Base-by-base conservation (phyloP, 805 yeast genomes). In the Saturnispora hagleri region DNA sequence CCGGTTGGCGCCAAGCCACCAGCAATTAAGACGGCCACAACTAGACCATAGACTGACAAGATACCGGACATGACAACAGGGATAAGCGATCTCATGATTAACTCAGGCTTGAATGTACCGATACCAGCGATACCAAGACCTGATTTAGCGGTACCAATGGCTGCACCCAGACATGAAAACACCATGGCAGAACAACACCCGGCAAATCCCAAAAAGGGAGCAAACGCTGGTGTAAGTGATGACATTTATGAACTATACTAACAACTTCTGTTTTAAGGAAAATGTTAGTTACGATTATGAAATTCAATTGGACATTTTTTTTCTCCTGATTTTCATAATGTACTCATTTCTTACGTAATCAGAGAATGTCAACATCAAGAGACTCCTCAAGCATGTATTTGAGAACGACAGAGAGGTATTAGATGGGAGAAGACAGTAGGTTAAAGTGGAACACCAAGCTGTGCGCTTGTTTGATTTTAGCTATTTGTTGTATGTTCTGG, bases 31-130 rank as follows among this genome's bases (percentile, higher is more conserved):
- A 93, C 99, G 17, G 96, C 86, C 46, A 93, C 99, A 22, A 93
- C 99, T 48, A 93, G 76, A 3, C 99, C 99, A 68, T 93, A 93
- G 49, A 93, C 97, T 10, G 98, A 89, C 55, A 93, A 73, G 64
- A 93, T 93, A 80, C 99, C 99, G 57, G 93, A 82, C 96, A 93
- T 89, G 58, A 93, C 96, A 46, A 93, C 99, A 17, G 99, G 99
- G 60, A 93, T 90, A 48, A 93, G 75, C 7, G 93, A 85, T 69
- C 85, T 87, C 98, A 93, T 93, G 63, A 93, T 89, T 63, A 93
- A 75, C 64, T 93, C 99, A 12, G 99, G 99, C 67, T 87, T 86
- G 73, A 91, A 93, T 46, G 96, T 86, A 75, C 98, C 97, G 58
- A 93, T 89, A 76, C 98, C 99, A 33, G 97, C 74, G 62, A 93